Evolutionary conservation across 208 protist species (phyloP), one percentile per base, ranked within the genome.

Genomic region (Trypanosoma melophagium): DNA sequence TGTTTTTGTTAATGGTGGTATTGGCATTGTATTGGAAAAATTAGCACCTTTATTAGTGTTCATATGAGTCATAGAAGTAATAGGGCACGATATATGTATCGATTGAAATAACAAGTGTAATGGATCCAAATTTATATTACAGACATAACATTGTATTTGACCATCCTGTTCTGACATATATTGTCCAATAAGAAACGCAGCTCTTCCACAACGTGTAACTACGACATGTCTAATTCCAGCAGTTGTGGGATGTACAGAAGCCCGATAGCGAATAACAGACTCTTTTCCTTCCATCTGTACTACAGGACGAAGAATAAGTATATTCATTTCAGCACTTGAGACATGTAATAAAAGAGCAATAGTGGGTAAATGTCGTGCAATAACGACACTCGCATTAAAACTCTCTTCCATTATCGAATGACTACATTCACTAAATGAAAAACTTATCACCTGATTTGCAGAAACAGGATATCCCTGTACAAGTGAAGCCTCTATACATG

Each of bases 141-240:
- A 51, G 3, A 42, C 17, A 24, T 66, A 66, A 56, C 60, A 74
- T 28, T 49, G 56, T 19, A 49, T 16, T 19, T 8, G 21, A 17
- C 61, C 50, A 17, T 19, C 44, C 56, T 55, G 25, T 28, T 56
- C 56, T 19, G 42, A 42, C 8, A 57, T 3, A 52, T 59, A 31
- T 8, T 44, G 28, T 1, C 17, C 59, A 28, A 74, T n/a, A 10
- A 74, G 21, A 44, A 74, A 54, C 13, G 60, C 52, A 0, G 44
- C 47, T 3, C 42, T 51, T n/a, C 68, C 68, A 31, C 41, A 19
- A 31, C 44, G 60, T 14, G 41, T 62, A n/a, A 74, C 19, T 13
- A 66, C 52, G 16, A 74, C 54, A 67, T 74, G 51, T 42, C 53
- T 59, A 4, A 60, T 53, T 21, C 45, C 40, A 38, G 60, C 60